These are phyloP conservation scores for Diaporthe helianthi DNA, from an alignment of 2,329 filamentous ascomycete species.

Conservation along the genomic window DNA sequence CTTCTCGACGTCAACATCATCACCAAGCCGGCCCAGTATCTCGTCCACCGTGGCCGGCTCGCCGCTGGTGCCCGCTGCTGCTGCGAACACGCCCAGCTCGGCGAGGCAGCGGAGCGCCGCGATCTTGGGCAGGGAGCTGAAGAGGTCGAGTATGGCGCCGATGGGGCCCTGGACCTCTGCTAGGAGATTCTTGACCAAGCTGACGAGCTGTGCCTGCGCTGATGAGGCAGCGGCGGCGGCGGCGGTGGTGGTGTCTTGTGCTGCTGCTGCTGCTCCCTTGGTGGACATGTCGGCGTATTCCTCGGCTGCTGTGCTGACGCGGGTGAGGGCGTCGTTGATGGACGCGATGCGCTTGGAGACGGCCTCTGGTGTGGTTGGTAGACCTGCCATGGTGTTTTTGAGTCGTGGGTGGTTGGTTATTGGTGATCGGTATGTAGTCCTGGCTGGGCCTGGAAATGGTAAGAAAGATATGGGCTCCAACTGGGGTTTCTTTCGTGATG, in stretches of 20 bases:
- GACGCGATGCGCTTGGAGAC: constrained; percentile 5
- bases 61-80: not conserved
- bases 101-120: constrained; percentile 17
- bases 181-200: constrained; percentile 17
- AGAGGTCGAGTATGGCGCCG: constrained; percentile 8
- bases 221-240: not conserved
- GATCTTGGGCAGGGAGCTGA: constrained; percentile 3
- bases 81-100: not conserved
- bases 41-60: constrained; percentile 23
- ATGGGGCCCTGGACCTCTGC: constrained; percentile 3
- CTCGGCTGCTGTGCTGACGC: constrained; percentile 10
- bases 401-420: too few relatives aligned
- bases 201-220: not conserved
- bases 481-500: not conserved
- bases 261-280: not conserved
- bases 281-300: constrained; percentile 3
- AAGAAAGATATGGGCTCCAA: not conserved
- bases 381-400: constrained; percentile 4
- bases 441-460: too few relatives aligned
- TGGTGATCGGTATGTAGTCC: not conserved
- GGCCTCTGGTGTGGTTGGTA: not conserved
- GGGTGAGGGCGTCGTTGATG: constrained; percentile 10
- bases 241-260: not conserved
- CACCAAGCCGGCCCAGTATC: not conserved
- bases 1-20: constrained; percentile 4